Base-by-base conservation (phyloP, 1,284 basidiomycete species). In the Melampsora occidentalis region DNA sequence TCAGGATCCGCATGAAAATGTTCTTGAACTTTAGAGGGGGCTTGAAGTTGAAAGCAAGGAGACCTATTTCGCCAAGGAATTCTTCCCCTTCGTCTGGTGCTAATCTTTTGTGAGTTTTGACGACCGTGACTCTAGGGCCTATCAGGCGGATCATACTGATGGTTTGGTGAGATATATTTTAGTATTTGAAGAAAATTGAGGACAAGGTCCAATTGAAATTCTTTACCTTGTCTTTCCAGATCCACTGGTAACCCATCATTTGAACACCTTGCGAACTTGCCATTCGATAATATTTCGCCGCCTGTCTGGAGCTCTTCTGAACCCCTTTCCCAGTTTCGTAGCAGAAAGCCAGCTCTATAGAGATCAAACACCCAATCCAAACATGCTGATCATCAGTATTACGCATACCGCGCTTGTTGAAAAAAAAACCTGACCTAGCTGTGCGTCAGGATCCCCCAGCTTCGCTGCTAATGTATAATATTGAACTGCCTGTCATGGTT, bases 221-320 rank as follows among this genome's bases (percentile, higher is more conserved):
- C 18, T 57, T 49, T 63, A 76, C 73, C 25, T 76, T 76, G 9
- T 69, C 59, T 46, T 76, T 76, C 73, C 73, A 76, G 61, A 76
- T 76, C 73, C 73, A 76, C 63, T 76, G 73, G 31, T 69, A 69
- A 22, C 73, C 73, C 73, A 76, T 76, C 73, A 69, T 76, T 39
- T 69, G 57, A 53, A 63, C 49, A 16, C 73, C 73, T 63, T 69
- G 66, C 31, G 25, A 28, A 35, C 42, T 62, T 31, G 73, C 73
- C 73, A 76, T 76, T 69, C 73, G 66, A 53, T 76, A 76, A 69
- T 69, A 76, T 28, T 48, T 69, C 20, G 73, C 73, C 25, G 73
- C 73, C 18, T 76, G 59, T 18, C 49, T 67, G 3, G 57, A 76
- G 25, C 61, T 76, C 69, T 48, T 63, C 31, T 69, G 62, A 5